Evolutionary conservation across 768 basidiomycete species (phyloP).

Genomic region (Hypholoma fasciculare): DNA sequence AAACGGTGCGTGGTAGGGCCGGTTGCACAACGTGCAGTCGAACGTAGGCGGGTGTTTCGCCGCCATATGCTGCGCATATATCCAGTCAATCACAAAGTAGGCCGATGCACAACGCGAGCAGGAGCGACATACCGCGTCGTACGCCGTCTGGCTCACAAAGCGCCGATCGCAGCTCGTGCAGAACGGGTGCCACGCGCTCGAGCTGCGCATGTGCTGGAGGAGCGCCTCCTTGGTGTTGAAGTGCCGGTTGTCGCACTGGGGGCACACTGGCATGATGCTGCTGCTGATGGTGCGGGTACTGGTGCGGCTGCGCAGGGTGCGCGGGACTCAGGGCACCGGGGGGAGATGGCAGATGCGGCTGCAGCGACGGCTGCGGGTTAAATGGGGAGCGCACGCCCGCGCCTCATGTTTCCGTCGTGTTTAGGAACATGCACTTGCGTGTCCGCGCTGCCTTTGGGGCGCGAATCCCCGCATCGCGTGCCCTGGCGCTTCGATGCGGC

Average conservation of each 20-base stretch:
- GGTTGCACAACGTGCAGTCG: conserved; percentile 34
- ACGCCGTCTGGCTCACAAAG: conserved; percentile 34
- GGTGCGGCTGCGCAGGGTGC: background rate
- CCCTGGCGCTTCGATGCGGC: background rate
- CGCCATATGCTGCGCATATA: conserved; percentile 34
- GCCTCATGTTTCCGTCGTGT: conserved; percentile 24
- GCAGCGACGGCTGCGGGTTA: conserved; percentile 11
- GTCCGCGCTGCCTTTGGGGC: background rate
- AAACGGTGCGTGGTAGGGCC: conserved; percentile 32
- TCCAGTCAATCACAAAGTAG: background rate
- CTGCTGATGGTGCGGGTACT: too few relatives aligned
- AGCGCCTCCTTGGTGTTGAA: conserved; percentile 38
- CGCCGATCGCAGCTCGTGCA: conserved; percentile 34
- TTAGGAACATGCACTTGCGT: conserved; percentile 8
- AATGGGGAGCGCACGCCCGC: conserved; percentile 4
- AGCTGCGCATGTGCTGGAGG: conserved; percentile 37
- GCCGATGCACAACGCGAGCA: background rate
- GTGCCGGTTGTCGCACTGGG: conserved; percentile 33
- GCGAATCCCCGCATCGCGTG: background rate
- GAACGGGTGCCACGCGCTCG: conserved; percentile 34
- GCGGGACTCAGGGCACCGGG: background rate
- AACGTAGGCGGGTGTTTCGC: conserved; percentile 45
- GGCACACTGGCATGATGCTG: conserved; percentile 32
- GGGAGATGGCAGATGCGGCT: conserved; percentile 4
- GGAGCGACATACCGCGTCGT: conserved; percentile 33